phyloP scores from a whole-genome alignment of 192 early-diverging fungal species.

The Neocallimastix lanati region DNA sequence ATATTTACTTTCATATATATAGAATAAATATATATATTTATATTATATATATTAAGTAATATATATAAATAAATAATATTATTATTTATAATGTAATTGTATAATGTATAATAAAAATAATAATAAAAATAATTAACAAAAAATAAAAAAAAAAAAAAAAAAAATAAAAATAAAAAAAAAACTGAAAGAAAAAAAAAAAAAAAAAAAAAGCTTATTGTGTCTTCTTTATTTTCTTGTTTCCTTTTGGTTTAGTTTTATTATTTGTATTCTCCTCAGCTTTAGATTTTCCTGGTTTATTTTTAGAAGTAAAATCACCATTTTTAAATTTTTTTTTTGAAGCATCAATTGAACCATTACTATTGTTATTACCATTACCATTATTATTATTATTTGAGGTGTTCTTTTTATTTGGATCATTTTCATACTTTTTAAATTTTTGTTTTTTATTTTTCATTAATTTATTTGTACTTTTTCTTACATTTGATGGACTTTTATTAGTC shows the following conservation, averaged over 20 bases:
- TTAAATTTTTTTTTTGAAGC: neutral
- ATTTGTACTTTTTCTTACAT: neutral
- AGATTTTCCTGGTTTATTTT: neutral
- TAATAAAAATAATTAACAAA: too few species aligned
- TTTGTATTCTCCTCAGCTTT: neutral
- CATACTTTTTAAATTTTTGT: neutral
- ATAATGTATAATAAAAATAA: too few species aligned
- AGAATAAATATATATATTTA: too few species aligned
- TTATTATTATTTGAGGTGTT: neutral
- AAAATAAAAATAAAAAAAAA: too few species aligned
- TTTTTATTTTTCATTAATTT: neutral
- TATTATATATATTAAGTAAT: too few species aligned
- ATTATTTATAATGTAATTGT: too few species aligned
- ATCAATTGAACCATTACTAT: neutral
- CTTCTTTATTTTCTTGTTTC: neutral
- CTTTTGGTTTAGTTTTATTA: neutral
- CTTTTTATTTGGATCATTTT: neutral
- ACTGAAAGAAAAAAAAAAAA: neutral
- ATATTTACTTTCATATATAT: too few species aligned
- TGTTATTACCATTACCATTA: too few species aligned
- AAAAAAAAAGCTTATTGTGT: neutral
- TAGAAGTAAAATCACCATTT: neutral
- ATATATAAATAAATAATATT: too few species aligned
- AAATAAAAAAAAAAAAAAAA: too few species aligned
- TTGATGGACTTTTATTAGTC: neutral